A percentile compares a stretch with the other conserved stretches of the same genome.
Evolutionary conservation across 106 monocot genomes (phyloP).

Genomic region (Platanthera zijinensis): DNA sequence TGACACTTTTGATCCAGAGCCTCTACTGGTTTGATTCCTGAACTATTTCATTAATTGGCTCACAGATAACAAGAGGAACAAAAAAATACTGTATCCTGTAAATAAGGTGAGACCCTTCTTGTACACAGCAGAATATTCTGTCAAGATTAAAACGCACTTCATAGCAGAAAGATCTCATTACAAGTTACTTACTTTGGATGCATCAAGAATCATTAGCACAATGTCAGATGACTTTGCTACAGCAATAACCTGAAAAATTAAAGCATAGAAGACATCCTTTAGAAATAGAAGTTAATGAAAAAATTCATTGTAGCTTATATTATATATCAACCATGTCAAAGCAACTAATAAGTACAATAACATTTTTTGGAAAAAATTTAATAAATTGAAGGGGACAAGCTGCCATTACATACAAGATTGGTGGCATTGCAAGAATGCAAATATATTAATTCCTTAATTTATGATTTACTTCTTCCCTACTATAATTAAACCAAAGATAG

Average conservation of each 20-base stretch:
- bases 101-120: background rate
- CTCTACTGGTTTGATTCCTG: background rate
- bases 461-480: background rate
- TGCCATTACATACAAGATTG: background rate
- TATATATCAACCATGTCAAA: too few relatives aligned
- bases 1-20: background rate
- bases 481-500: too few relatives aligned
- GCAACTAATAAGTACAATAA: too few relatives aligned
- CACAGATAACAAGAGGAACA: background rate
- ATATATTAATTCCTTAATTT: background rate
- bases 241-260: conserved; percentile 78
- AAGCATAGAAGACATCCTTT: background rate
- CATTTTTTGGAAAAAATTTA: background rate
- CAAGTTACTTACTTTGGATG: conserved; percentile 72
- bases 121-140: background rate
- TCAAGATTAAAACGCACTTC: background rate
- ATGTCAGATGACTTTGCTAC: conserved; percentile 96
- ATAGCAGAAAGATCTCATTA: background rate
- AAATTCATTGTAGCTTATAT: too few relatives aligned
- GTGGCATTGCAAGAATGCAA: background rate
- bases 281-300: too few relatives aligned
- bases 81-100: background rate
- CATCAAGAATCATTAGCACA: conserved; percentile 99
- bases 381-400: background rate
- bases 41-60: background rate